Evolutionary conservation across 176 grass and related monocot genomes (phyloP).

Genomic region (Melocanna baccifera): DNA sequence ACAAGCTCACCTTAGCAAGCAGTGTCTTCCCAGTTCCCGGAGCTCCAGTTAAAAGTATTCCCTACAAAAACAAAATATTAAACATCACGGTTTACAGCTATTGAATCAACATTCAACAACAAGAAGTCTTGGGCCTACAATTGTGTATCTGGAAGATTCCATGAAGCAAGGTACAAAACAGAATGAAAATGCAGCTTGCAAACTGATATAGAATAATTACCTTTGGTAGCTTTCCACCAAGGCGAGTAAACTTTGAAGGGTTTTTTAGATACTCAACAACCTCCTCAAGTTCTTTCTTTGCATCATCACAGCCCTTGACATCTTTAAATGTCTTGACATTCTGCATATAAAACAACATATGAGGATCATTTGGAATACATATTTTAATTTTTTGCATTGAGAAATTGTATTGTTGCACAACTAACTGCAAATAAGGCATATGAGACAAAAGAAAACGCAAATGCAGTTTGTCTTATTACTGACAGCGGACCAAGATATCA

Average conservation of each 20-base stretch:
- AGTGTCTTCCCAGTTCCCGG: slow-evolving; percentile 93
- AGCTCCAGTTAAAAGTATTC: slow-evolving; percentile 96
- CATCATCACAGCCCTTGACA: slow-evolving; percentile 99
- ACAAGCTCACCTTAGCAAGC: slow-evolving; percentile 77
- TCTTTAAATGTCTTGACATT: slow-evolving; percentile 99
- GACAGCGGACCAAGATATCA: not conserved
- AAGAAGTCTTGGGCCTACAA: not conserved
- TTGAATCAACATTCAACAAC: slow-evolving; percentile 10
- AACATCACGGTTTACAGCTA: not conserved
- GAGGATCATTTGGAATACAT: slow-evolving; percentile 10
- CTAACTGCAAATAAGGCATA: not conserved
- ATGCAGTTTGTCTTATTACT: not conserved
- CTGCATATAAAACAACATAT: slow-evolving; percentile 41
- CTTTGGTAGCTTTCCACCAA: slow-evolving; percentile 97
- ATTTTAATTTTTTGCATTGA: not conserved
- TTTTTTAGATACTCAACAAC: slow-evolving; percentile 98
- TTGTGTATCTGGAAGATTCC: not conserved
- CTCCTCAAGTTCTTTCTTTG: slow-evolving; percentile 97
- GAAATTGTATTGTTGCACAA: not conserved
- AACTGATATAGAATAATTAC: slow-evolving; percentile 40
- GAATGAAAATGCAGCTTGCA: slow-evolving; percentile 4
- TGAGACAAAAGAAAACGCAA: not conserved
- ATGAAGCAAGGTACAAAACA: not conserved
- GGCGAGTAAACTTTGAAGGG: slow-evolving; percentile 92
- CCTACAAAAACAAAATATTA: slow-evolving; percentile 48